Percentiles rank a stretch among this genome's conserved stretches.
phyloP scores from a whole-genome alignment of 495 filamentous ascomycete species.

The Penicillium robsamsonii region DNA sequence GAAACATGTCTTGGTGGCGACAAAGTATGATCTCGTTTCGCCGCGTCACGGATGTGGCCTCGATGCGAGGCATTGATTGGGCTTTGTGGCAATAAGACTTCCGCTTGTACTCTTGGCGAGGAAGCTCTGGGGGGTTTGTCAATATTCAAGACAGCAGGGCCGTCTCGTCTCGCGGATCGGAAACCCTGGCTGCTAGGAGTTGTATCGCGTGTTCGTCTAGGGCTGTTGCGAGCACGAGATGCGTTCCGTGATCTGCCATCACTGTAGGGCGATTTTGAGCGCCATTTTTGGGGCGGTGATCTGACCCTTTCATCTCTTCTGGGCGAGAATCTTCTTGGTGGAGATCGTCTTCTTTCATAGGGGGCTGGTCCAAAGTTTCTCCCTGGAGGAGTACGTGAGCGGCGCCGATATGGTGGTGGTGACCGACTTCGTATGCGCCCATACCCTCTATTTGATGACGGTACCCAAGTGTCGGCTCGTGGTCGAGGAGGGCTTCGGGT shows the following conservation, averaged over 20 bases:
- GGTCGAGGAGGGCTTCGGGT: conserved; percentile 35
- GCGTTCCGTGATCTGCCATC: conserved; percentile 35
- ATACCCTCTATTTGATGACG: conserved; percentile 36
- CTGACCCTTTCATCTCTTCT: conserved; percentile 45
- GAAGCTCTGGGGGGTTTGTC: conserved; percentile 27
- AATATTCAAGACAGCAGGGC: conserved; percentile 12
- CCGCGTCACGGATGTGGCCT: conserved; percentile 5
- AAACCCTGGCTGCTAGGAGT: conserved; percentile 31
- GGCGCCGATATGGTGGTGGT: conserved; percentile 40
- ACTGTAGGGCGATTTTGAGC: conserved; percentile 45
- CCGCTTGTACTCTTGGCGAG: conserved; percentile 23
- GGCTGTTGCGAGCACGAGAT: conserved; percentile 34
- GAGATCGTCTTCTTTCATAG: conserved; percentile 40
- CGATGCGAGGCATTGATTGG: conserved; percentile 16
- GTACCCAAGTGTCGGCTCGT: conserved; percentile 50
- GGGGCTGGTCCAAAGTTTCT: conserved; percentile 35
- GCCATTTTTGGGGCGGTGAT: conserved; percentile 43
- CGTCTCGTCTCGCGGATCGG: conserved; percentile 28
- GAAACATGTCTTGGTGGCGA: conserved; percentile 21
- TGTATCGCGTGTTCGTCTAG: conserved; percentile 35
- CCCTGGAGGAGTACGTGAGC: conserved; percentile 46
- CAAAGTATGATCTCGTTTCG: conserved; percentile 9
- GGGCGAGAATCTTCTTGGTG: conserved; percentile 46
- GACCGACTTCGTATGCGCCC: conserved; percentile 46
- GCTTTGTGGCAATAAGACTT: conserved; percentile 11